These are phyloP conservation scores for Babjeviella inositovora DNA, from an alignment of 805 yeast species.

Conservation along the genomic window DNA sequence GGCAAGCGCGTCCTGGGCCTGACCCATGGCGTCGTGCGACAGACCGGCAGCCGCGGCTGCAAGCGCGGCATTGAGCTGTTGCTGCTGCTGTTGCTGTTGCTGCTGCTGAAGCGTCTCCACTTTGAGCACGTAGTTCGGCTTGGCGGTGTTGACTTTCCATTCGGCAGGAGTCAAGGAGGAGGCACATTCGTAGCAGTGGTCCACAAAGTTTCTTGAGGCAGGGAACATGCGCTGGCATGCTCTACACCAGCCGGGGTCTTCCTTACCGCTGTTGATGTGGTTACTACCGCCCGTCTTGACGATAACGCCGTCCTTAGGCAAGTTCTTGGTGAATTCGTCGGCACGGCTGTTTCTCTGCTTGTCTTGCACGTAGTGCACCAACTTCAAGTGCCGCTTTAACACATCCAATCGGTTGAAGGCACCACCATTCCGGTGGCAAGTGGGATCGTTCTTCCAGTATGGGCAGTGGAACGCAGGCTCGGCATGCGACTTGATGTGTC, in stretches of 20 bases:
- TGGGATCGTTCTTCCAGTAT: slow-evolving; percentile 49
- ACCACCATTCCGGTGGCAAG: slow-evolving; percentile 67
- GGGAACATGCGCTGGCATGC: slow-evolving; percentile 43
- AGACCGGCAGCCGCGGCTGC: too few species aligned
- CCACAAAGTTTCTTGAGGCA: slow-evolving; percentile 37
- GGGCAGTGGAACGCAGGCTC: slow-evolving; percentile 61
- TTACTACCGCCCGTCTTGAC: slow-evolving; percentile 8
- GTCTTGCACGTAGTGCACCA: slow-evolving; percentile 51
- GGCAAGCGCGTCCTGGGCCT: too few species aligned
- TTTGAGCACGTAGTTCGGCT: too few species aligned
- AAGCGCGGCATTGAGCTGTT: too few species aligned
- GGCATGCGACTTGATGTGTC: slow-evolving; percentile 53
- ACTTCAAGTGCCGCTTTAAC: slow-evolving; percentile 50
- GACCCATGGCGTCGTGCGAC: too few species aligned
- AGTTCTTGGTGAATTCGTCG: too few species aligned
- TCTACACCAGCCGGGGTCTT: slow-evolving; percentile 55
- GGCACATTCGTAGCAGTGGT: slow-evolving; percentile 54
- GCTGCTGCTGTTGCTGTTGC: too few species aligned
- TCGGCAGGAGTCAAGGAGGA: slow-evolving; percentile 8
- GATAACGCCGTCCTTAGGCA: neutral
- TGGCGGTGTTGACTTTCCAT: slow-evolving; percentile 9
- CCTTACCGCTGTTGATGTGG: slow-evolving; percentile 10
- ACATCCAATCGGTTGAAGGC: slow-evolving; percentile 64
- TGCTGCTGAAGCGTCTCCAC: too few species aligned
- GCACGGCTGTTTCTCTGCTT: slow-evolving; percentile 8